Conservation (phyloP, 345 rosid genomes). For the Populus alba region DNA sequence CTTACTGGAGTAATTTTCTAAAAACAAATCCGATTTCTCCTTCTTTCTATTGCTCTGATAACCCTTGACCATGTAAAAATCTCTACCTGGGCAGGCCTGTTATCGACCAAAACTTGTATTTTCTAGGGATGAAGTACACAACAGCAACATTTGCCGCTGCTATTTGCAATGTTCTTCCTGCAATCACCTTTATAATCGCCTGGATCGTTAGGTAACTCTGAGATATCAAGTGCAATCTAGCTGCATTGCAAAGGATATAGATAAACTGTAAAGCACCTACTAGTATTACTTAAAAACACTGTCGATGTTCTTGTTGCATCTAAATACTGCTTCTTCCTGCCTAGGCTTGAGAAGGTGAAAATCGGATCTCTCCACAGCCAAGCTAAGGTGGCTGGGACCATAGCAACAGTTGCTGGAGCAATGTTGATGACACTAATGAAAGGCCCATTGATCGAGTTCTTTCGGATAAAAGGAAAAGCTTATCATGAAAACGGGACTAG, state of each 20-base stretch:
- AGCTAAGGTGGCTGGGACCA: slow-evolving; percentile 66
- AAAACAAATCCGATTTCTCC: neutral
- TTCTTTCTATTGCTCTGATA: neutral
- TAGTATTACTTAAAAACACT: neutral
- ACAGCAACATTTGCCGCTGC: slow-evolving; percentile 87
- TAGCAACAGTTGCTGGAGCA: slow-evolving; percentile 83
- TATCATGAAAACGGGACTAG: slow-evolving; percentile 31
- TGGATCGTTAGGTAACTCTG: slow-evolving; percentile 48
- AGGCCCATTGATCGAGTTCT: slow-evolving; percentile 55
- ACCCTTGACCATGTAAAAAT: too few relatives aligned
- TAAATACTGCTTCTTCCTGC: neutral
- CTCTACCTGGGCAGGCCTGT: slow-evolving; percentile 52
- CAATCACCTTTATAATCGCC: slow-evolving; percentile 75
- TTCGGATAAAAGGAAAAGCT: slow-evolving; percentile 48
- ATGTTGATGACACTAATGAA: slow-evolving; percentile 80
- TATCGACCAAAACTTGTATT: slow-evolving; percentile 78
- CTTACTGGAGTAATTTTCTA: slow-evolving; percentile 59
- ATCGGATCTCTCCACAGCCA: slow-evolving; percentile 49
- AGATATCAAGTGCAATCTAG: neutral
- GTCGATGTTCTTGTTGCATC: neutral
- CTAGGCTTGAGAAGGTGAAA: slow-evolving; percentile 67
- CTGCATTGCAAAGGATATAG: neutral
- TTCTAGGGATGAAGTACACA: slow-evolving; percentile 71
- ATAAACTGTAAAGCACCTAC: too few relatives aligned
- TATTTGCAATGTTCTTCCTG: slow-evolving; percentile 79